Conservation (phyloP, 2,329 filamentous ascomycete genomes). For the Fusarium setosum region DNA sequence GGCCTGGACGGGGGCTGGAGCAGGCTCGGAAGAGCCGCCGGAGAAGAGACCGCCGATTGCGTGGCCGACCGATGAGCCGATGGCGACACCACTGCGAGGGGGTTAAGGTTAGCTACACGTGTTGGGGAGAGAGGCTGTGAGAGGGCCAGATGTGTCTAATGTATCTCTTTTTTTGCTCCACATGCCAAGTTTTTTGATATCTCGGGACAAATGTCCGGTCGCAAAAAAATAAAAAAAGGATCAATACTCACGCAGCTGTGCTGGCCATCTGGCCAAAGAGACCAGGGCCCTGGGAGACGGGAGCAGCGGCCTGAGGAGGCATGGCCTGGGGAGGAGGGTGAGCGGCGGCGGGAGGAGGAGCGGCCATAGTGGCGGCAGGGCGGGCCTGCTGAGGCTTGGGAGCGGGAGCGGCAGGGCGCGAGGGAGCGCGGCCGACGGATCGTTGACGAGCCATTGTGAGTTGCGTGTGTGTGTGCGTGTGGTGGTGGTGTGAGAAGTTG, state of each 20-base stretch:
- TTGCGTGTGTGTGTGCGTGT: conserved; percentile 46
- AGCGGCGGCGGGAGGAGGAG: conserved; percentile 60
- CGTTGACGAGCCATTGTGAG: conserved; percentile 80
- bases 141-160: background rate
- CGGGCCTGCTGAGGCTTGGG: conserved; percentile 72
- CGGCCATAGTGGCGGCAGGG: conserved; percentile 76
- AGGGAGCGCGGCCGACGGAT: conserved; percentile 72
- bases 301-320: conserved; percentile 47
- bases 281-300: conserved; percentile 77
- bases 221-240: background rate
- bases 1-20: conserved; percentile 61
- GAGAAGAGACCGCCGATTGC: conserved; percentile 90
- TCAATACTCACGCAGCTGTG: conserved; percentile 89
- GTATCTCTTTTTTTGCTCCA: conserved; percentile 12
- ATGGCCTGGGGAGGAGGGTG: conserved; percentile 25
- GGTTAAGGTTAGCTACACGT: conserved; percentile 35
- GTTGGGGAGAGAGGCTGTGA: conserved; percentile 7
- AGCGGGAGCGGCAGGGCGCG: conserved; percentile 72
- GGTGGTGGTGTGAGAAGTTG: background rate
- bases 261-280: conserved; percentile 97
- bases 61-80: conserved; percentile 95
- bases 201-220: background rate
- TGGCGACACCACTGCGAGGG: conserved; percentile 84
- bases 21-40: conserved; percentile 72
- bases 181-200: background rate